Base-by-base conservation (phyloP, 148 eudicot species). In the Chenopodium album region DNA sequence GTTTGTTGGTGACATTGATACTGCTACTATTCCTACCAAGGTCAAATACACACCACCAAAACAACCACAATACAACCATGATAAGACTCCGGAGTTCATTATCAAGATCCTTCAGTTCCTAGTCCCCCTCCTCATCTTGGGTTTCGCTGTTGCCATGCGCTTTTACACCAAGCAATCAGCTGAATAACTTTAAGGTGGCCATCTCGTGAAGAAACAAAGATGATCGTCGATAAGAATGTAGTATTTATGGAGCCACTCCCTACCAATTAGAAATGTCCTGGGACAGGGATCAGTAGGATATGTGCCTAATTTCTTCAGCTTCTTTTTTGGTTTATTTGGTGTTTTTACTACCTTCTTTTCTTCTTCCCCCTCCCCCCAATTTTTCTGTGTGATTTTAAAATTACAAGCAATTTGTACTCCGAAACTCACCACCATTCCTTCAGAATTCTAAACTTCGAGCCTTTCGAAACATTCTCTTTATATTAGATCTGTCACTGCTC, bases 91-190 rank as follows among this genome's bases (percentile, higher is more conserved):
- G 3, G 93, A 91, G 78, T 92, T 92, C 83, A 70, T 89, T 82
- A 81, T 95, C 85, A 95, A 87, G 91, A 83, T 95, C 78, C 93
- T 95, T 79, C 98, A 91, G 85, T 92, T 93, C 90, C 90, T 95
- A 19, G 93, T 95, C 60, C 98, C 98, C 67, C 86, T 93, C 62
- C 52, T 90, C 59, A 91, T 95, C 32, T 84, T 95, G 84, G 94
- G 89, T 22, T 82, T 91, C 54, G 98, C 97, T 76, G 76, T 95
- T 13, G 97, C 88, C 54, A 78, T 94, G 80, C 94, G 93, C 76
- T 85, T 92, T 82, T 95, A 92, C 81, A 89, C 93, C 71, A 89
- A 85, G 72, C 76, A 73, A 73, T 77, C 92, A 88, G 87, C 95
- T 37, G 79, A 86, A 8, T 88, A 84, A 85, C 37, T 50, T 1